Base-by-base conservation (phyloP, 352 stramenopile genomes). In the Globisporangium nunn region DNA sequence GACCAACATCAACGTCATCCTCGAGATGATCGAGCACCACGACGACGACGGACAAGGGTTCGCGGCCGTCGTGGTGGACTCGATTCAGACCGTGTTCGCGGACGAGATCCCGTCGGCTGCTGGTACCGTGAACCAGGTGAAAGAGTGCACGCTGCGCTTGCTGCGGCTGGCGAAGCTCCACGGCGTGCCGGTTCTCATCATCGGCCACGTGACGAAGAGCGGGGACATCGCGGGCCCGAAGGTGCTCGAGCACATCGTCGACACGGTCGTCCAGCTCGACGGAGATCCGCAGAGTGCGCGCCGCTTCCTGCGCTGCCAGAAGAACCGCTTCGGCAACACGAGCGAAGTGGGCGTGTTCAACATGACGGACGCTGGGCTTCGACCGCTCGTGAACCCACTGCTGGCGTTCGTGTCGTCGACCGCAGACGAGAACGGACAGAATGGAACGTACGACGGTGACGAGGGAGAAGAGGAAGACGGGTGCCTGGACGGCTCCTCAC, bases 121-220 rank as follows among this genome's bases (percentile, higher is more conserved):
- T 6, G 84, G 84, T 6, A 94, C 78, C 0, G 91, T 98, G 18
- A 96, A 82, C 49, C 94, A 98, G 71, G 93, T 98, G 41, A 94
- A 97, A 52, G 96, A 98, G 72, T 98, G 88, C 67, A 97, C 96
- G 30, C 77, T 92, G 50, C 81, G 96, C 14, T 78, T 99, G 28
- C 66, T 99, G 45, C 81, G 93, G 5, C 70, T 98, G 11, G 95
- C 96, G 14, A 99, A 99, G 74, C 83, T 84, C 40, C 79, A 66
- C 35, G 78, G 85, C 15, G 81, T 98, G 12, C 88, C 96, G 0
- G 93, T 99, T 31, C 73, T 99, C 5, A 56, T 98, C 8, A 93
- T 99, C 28, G 96, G 96, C 17, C 96, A 99, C 68, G 94, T 99
- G 10, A 99, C 95, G 18, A 99, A 99, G 73, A 91, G 72, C 62